Base-by-base conservation (phyloP, 495 filamentous ascomycete species). In the Apiosordaria backusii region DNA sequence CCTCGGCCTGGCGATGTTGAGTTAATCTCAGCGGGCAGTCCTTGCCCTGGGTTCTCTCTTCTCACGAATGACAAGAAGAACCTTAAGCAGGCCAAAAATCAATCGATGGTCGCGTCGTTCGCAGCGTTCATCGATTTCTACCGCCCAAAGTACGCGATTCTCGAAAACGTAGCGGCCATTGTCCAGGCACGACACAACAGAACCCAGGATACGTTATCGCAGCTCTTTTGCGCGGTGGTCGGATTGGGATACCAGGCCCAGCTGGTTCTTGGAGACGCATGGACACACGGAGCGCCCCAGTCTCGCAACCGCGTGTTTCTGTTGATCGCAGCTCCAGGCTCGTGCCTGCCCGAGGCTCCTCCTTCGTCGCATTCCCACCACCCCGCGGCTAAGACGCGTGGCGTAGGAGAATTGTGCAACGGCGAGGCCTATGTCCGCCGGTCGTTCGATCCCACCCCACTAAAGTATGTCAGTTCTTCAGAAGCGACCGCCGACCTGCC, bases 201-300 rank as follows among this genome's bases (percentile, higher is more conserved):
- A 18, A 75, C 80, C 4, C 75, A 86, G 19, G 89, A 90, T 67
- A 81, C 89, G 2, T 86, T 91, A 53, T 85, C 87, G 4, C 88
- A 90, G 67, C 74, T 92, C 0, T 79, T 92, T 13, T 89, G 87
- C 66, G 82, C 86, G 6, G 74, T 93, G 4, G 87, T 92, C 1
- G 89, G 85, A 9, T 76, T 93, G 72, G 89, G 90, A 1, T 93
- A 92, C 66, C 90, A 93, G 70, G 78, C 85, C 0, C 82, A 88
- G 64, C 75, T 87, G 13, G 87, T 86, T 61, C 72, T 84, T 10
- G 73, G 88, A 6, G 89, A 92, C 71, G 83, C 89, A 0, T 92
- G 88, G 88, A 87, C 82, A 2, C 85, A 82, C 69, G 88, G 89
- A 18, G 82, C 84, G 16, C 76, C 86, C 0, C 90, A 93, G 74